These are phyloP conservation scores for Citrus reticulata DNA, from an alignment of 345 rosid species.

Conservation along the genomic window DNA sequence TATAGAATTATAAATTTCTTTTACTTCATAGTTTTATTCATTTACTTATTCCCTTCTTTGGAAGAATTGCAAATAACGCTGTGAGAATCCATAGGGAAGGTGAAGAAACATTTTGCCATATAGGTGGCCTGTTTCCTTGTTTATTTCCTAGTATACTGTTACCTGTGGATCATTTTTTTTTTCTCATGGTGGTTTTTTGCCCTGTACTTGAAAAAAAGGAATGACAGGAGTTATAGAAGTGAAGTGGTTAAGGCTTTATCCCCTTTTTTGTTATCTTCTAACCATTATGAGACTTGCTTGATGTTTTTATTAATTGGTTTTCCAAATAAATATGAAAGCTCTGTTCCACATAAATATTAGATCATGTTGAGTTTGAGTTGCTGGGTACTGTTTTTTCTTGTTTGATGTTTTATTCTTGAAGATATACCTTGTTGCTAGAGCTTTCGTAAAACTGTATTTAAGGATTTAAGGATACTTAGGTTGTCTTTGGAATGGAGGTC, in stretches of 20 bases:
- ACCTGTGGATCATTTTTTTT: too few relatives aligned
- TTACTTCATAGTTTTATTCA: background rate
- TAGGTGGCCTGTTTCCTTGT: too few relatives aligned
- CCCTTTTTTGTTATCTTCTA: background rate
- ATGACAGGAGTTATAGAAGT: background rate
- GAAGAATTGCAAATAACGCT: background rate
- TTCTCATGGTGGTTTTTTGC: too few relatives aligned
- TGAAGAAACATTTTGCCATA: background rate
- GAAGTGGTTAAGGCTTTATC: background rate
- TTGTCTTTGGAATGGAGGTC: too few relatives aligned
- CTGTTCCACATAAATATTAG: background rate
- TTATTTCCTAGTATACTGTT: background rate
- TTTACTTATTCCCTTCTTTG: too few relatives aligned
- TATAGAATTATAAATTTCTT: background rate
- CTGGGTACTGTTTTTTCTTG: background rate
- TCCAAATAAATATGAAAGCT: background rate
- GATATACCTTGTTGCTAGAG: background rate
- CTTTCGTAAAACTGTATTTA: background rate
- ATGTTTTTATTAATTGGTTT: background rate
- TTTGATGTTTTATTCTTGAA: background rate
- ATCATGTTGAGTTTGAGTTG: background rate
- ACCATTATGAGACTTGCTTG: background rate
- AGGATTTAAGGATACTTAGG: too few relatives aligned
- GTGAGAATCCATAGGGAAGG: background rate
- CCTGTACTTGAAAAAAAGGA: too few relatives aligned